These are phyloP conservation scores for Suillus weaverae DNA, from an alignment of 768 basidiomycete species.

Conservation along the genomic window DNA sequence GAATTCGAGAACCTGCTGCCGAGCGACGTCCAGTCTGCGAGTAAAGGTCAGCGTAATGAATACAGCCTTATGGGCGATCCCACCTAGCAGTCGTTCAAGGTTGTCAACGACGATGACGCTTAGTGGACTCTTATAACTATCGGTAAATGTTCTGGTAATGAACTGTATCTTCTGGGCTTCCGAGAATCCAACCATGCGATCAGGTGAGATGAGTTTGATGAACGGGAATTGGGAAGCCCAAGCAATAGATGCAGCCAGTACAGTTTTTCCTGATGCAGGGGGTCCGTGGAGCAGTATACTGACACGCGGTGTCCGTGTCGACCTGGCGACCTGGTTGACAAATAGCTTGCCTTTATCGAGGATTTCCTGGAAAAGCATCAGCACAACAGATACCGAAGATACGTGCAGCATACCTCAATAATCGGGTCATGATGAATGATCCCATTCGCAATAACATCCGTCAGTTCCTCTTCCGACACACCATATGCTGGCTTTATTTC, in stretches of 20 bases:
- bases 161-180: conserved; percentile 89
- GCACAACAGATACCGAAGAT: conserved; percentile 10
- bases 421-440: conserved; percentile 83
- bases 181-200: conserved; percentile 95
- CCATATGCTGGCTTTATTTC: conserved; percentile 97
- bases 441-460: conserved; percentile 91
- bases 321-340: conserved; percentile 91
- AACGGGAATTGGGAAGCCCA: conserved; percentile 94
- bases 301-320: conserved; percentile 88
- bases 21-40: conserved; percentile 91
- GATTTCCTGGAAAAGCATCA: conserved; percentile 58
- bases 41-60: not conserved
- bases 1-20: conserved; percentile 96
- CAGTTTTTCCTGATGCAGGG: conserved; percentile 92
- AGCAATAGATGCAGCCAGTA: conserved; percentile 91
- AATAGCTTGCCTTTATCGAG: conserved; percentile 84
- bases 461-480: conserved; percentile 94
- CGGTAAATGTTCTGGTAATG: conserved; percentile 89
- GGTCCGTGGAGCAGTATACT: conserved; percentile 88
- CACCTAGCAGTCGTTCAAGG: conserved; percentile 89
- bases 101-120: conserved; percentile 97
- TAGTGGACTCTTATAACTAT: conserved; percentile 96
- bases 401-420: conserved; percentile 65
- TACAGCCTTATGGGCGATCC: conserved; percentile 20
- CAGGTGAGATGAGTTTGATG: conserved; percentile 95